A percentile compares a stretch with the other conserved stretches of the same genome.
phyloP scores from a whole-genome alignment of 2,329 filamentous ascomycete genomes.

The Fusarium buharicum region DNA sequence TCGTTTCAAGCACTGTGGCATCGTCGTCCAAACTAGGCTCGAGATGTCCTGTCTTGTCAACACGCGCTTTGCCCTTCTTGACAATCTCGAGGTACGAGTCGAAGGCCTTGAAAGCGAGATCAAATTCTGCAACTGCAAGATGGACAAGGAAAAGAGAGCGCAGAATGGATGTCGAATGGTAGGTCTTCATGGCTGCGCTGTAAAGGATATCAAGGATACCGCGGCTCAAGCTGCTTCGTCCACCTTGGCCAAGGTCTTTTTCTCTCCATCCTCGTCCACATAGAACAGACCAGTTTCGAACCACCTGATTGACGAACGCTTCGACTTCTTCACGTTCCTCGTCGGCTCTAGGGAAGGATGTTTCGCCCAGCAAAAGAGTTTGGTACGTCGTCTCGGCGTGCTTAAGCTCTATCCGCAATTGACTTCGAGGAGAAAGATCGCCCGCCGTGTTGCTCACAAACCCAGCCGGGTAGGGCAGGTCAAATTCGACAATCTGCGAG shows the following conservation, averaged over 20 bases:
- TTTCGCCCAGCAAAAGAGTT: conserved; percentile 78
- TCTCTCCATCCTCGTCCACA: conserved; percentile 84
- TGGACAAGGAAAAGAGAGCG: conserved; percentile 90
- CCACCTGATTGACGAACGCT: conserved; percentile 79
- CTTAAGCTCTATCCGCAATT: conserved; percentile 81
- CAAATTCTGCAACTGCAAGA: conserved; percentile 87
- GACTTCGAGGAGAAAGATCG: conserved; percentile 66
- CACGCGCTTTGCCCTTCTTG: conserved; percentile 82
- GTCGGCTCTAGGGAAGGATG: conserved; percentile 84
- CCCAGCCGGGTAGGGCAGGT: conserved; percentile 68
- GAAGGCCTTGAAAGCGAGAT: conserved; percentile 88
- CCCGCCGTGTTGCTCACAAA: conserved; percentile 54
- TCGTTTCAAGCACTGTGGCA: conserved; percentile 78
- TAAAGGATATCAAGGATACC: conserved; percentile 89
- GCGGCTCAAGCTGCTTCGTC: conserved; percentile 78
- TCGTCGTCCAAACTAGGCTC: conserved; percentile 83
- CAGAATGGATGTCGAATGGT: conserved; percentile 90
- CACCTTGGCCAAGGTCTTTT: conserved; percentile 81
- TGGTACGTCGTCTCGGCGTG: conserved; percentile 84
- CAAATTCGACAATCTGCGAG: conserved; percentile 77
- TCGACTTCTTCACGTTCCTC: conserved; percentile 84
- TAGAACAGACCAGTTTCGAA: conserved; percentile 86
- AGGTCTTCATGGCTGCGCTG: conserved; percentile 89
- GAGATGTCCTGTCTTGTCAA: conserved; percentile 78
- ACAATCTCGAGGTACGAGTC: conserved; percentile 93